Evolutionary conservation across 2,329 filamentous ascomycete genomes (phyloP).

Genomic region (Pseudopyricularia javanii): DNA sequence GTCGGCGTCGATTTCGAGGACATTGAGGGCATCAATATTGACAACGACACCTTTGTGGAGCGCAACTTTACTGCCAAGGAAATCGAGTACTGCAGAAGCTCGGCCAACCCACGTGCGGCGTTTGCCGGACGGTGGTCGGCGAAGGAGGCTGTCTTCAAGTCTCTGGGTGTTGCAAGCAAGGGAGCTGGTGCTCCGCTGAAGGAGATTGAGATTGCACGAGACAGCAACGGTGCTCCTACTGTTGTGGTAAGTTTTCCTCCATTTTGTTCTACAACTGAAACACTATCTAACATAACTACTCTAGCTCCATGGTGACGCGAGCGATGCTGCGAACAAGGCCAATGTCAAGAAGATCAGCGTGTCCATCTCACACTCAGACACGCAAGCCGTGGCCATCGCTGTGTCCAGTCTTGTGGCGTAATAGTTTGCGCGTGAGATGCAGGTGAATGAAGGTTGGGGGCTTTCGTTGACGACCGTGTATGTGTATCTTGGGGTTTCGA

Average conservation of each 20-base stretch:
- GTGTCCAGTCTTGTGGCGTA: slow-evolving; percentile 43
- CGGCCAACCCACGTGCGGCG: slow-evolving; percentile 57
- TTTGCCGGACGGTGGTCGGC: slow-evolving; percentile 95
- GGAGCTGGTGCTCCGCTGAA: slow-evolving; percentile 82
- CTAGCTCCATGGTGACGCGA: slow-evolving; percentile 77
- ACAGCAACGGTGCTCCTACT: slow-evolving; percentile 69
- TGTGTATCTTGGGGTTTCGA: not conserved
- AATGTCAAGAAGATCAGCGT: slow-evolving; percentile 83
- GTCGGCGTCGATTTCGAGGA: slow-evolving; percentile 92
- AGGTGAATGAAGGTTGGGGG: not conserved
- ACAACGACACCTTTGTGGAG: slow-evolving; percentile 87
- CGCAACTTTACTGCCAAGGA: slow-evolving; percentile 86
- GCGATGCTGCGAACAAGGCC: slow-evolving; percentile 69
- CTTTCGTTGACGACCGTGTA: not conserved
- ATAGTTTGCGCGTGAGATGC: not conserved
- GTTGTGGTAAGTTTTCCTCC: slow-evolving; percentile 57
- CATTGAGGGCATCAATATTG: slow-evolving; percentile 75
- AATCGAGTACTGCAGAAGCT: slow-evolving; percentile 74
- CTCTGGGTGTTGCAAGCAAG: slow-evolving; percentile 72
- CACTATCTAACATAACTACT: not conserved
- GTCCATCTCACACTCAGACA: slow-evolving; percentile 92
- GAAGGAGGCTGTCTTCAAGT: slow-evolving; percentile 98
- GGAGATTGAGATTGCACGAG: slow-evolving; percentile 85
- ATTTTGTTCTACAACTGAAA: not conserved
- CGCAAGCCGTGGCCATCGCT: slow-evolving; percentile 87